Conservation (phyloP, 1,284 basidiomycete species). For the Cutaneotrichosporon cyanovorans region DNA sequence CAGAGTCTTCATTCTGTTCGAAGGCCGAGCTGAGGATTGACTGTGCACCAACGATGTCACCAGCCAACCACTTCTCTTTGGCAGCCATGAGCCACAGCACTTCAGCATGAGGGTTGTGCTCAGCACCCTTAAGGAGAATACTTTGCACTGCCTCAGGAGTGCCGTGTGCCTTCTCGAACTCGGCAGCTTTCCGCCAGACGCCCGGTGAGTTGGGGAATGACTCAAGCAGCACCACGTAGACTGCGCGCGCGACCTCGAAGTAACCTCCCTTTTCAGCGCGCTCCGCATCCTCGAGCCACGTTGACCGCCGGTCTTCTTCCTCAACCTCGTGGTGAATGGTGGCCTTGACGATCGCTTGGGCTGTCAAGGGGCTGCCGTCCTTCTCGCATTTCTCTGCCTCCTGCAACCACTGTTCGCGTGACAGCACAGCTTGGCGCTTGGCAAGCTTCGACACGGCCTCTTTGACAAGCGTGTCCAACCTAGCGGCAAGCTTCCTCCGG, state of each 20-base stretch:
- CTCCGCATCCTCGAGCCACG: constrained; percentile 90
- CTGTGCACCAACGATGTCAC: constrained; percentile 79
- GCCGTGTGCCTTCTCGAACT: constrained; percentile 84
- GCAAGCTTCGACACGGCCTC: constrained; percentile 70
- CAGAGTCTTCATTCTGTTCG: constrained; percentile 90
- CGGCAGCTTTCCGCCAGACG: constrained; percentile 84
- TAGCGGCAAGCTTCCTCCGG: constrained; percentile 50
- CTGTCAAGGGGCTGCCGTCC: constrained; percentile 77
- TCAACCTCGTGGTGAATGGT: constrained; percentile 91
- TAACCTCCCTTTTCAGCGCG: constrained; percentile 64
- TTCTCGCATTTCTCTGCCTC: constrained; percentile 88
- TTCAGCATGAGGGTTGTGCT: constrained; percentile 87
- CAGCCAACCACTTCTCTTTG: constrained; percentile 85
- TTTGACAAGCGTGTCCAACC: constrained; percentile 82
- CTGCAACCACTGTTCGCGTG: constrained; percentile 90
- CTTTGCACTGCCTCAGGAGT: constrained; percentile 74
- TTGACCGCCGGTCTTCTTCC: constrained; percentile 81
- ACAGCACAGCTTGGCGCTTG: constrained; percentile 77
- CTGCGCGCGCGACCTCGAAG: constrained; percentile 75
- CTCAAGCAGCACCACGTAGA: constrained; percentile 80
- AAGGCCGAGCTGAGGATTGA: constrained; percentile 83
- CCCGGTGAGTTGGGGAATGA: constrained; percentile 78
- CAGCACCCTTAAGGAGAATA: constrained; percentile 72
- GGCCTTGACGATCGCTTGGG: constrained; percentile 90
- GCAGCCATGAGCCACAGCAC: constrained; percentile 95